Base-by-base conservation (phyloP, 2,329 filamentous ascomycete genomes). In the Tolypocladium pustulatum region DNA sequence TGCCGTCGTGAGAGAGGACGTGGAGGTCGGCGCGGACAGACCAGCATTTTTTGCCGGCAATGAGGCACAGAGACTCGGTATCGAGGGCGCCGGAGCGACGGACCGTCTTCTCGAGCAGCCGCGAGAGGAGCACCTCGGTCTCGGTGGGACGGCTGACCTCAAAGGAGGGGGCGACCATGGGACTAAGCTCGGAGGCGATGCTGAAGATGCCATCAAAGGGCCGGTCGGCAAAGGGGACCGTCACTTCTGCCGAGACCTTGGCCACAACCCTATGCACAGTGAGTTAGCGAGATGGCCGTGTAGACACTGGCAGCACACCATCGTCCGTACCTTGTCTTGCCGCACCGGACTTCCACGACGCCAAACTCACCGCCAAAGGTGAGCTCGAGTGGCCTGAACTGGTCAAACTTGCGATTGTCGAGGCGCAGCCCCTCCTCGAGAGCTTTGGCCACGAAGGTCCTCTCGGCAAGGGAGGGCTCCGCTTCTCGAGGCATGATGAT, bases 201-300 rank as follows among this genome's bases (percentile, higher is more conserved):
- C 87, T 91, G 78, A 97, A 97, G 72, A 96, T 83, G 71, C 94
- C 94, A 72, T 97, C 94, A 70, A 96, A 96, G 60, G 92, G 93
- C 63, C 93, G 88, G 75, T 97, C 93, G 57, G 88, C 75, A 69
- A 88, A 90, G 51, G 94, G 93, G 43, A 89, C 85, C 13, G 89
- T 89, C 61, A 97, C 89, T 75, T 96, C 90, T 62, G 91, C 89
- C 3, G 91, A 93, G 60, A 96, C 88, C 62, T 90, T 89, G 58
- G 88, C 91, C 61, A 95, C 78, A 60, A 97, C 84, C 68, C 92
- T 95, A 65, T 25, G 32, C 52, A 34, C 7, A 22, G 9, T 15
- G 10, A 38, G n/a, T 30, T 36, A n/a, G 49, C 49, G 20, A 53
- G 4, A 8, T 15, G 49, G 0, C 20, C 30, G 17, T n/a, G 10